A percentile compares a stretch with the other conserved stretches of the same genome.
Conservation (phyloP, 176 grass and related monocot genomes). For the Tuctoria greenei region DNA sequence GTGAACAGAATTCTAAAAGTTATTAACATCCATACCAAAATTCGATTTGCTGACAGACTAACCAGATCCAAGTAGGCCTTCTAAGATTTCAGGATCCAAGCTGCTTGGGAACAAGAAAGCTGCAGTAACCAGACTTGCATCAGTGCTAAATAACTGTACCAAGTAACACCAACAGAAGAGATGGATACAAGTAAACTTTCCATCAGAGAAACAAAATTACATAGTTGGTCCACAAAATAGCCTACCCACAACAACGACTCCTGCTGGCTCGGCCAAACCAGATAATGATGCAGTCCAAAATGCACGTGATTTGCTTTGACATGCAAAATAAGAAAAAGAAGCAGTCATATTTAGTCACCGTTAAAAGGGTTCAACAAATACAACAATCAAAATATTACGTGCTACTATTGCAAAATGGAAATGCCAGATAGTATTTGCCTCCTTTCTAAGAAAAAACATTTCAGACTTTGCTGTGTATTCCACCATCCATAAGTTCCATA, state of each 20-base stretch:
- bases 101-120: slow-evolving; percentile 82
- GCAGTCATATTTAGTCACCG: neutral
- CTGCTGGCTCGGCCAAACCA: slow-evolving; percentile 83
- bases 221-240: slow-evolving; percentile 14
- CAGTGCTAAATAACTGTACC: neutral
- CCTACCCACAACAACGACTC: slow-evolving; percentile 84
- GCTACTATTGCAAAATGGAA: slow-evolving; percentile 14
- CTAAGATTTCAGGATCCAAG: slow-evolving; percentile 88
- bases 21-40: neutral
- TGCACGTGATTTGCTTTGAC: slow-evolving; percentile 76
- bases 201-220: slow-evolving; percentile 22
- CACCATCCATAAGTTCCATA: slow-evolving; percentile 8
- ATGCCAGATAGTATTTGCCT: neutral
- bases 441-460: slow-evolving; percentile 9
- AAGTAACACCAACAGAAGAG: neutral
- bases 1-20: neutral
- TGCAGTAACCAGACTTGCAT: slow-evolving; percentile 38
- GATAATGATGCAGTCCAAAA: slow-evolving; percentile 72
- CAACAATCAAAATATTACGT: neutral
- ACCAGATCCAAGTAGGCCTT: slow-evolving; percentile 97
- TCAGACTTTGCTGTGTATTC: neutral
- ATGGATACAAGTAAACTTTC: neutral
- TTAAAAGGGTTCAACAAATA: neutral
- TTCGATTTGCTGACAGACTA: slow-evolving; percentile 23
- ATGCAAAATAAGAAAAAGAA: slow-evolving; percentile 34